Base-by-base conservation (phyloP, 306 rosid genomes). In the Acacia acuminata region DNA sequence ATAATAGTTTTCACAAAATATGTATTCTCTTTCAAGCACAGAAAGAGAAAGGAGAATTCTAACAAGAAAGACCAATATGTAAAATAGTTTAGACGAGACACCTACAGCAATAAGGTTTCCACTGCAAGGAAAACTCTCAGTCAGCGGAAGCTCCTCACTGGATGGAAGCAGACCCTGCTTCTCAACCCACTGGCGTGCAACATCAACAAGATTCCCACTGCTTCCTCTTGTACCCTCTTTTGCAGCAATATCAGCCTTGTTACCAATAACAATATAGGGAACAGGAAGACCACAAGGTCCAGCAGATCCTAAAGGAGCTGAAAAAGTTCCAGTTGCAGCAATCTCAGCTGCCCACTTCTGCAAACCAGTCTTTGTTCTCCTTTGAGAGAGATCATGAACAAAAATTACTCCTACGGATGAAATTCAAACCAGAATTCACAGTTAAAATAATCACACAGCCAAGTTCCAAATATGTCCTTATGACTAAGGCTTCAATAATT, bases 141-240 rank as follows among this genome's bases (percentile, higher is more conserved):
- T 92, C 86, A 96, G 84, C 7, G 99, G 99, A 87, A 96, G 96
- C 86, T 96, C 99, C 87, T 96, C 98, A 72, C 97, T 96, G 85
- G 96, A 90, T 65, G 97, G 92, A 82, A 96, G 97, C 84, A 96
- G 85, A 85, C 99, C 99, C 89, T 96, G 98, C 92, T 94, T 96
- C 89, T 94, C 99, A 24, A 94, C 99, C 99, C 99, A 96, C 51
- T 94, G 99, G 64, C 98, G 98, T 81, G 99, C 99, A 81, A 61
- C 97, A 24, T 96, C 99, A 83, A 96, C 98, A 82, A 96, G 98
- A 91, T 94, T 96, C 32, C 99, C 99, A 75, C 93, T 92, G 85
- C 99, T 96, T 89, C 91, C 98, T 86, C 90, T 80, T 24, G 89
- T 84, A 83, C 98, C 98, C 89, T 96, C 98, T 80, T 94, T 94